phyloP scores from a whole-genome alignment of 305 asterid species.

The Striga hermonthica region DNA sequence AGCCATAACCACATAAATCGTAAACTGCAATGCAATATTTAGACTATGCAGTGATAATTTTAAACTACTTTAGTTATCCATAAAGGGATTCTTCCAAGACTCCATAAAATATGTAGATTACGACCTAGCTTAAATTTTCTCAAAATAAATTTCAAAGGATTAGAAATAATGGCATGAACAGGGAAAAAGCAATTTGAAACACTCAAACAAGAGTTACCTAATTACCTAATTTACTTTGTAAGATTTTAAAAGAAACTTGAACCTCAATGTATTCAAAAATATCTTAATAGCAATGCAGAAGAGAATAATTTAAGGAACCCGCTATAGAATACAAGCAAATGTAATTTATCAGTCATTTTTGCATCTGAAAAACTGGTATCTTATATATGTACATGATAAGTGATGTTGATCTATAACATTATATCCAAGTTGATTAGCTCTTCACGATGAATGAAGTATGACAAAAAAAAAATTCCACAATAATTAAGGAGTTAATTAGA shows the following conservation, averaged over 20 bases:
- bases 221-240: background rate
- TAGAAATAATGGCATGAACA: constrained; percentile 14
- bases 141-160: constrained; percentile 5
- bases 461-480: constrained; percentile 20
- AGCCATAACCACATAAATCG: constrained; percentile 11
- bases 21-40: constrained; percentile 15
- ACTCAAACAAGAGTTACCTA: background rate
- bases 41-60: constrained; percentile 1
- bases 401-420: constrained; percentile 20
- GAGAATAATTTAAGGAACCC: background rate
- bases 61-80: constrained; percentile 14
- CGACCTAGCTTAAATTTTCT: constrained; percentile 8
- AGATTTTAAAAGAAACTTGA: background rate
- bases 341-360: constrained; percentile 1
- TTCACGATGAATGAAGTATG: constrained; percentile 21
- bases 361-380: constrained; percentile 14
- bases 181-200: constrained; percentile 9
- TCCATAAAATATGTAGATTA: constrained; percentile 10
- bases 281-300: constrained; percentile 2
- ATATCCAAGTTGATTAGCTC: constrained; percentile 8
- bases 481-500: constrained; percentile 20
- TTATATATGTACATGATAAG: background rate
- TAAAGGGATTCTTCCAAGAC: constrained; percentile 1
- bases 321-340: constrained; percentile 5
- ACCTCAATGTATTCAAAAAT: constrained; percentile 11